These are phyloP conservation scores for Fusarium nelsonii DNA, from an alignment of 2,329 filamentous ascomycete genomes.

Conservation along the genomic window DNA sequence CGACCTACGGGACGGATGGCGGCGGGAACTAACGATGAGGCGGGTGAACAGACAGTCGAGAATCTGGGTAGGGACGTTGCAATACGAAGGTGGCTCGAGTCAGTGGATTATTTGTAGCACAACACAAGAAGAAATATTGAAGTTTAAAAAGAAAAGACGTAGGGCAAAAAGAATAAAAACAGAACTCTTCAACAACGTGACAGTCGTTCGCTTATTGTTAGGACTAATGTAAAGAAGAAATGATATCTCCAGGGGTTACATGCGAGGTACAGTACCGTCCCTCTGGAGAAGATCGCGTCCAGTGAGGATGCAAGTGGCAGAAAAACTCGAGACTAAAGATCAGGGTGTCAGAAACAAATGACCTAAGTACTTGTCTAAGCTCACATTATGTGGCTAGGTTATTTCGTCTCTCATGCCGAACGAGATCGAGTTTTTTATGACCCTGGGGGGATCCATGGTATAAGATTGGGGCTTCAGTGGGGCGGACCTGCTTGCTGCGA, in stretches of 20 bases:
- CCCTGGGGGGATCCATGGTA: background rate
- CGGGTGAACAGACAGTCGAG: slow-evolving; percentile 6
- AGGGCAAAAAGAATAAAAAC: background rate
- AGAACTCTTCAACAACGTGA: background rate
- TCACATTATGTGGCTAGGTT: no score
- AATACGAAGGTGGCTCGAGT: slow-evolving; percentile 1
- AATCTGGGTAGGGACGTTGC: background rate
- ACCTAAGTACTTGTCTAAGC: no score
- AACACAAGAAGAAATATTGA: slow-evolving; percentile 1
- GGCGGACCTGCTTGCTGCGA: slow-evolving; percentile 14
- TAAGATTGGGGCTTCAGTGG: slow-evolving; percentile 25
- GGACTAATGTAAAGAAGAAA: slow-evolving; percentile 41
- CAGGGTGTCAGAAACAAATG: no score
- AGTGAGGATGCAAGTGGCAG: background rate
- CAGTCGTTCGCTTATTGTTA: slow-evolving; percentile 16
- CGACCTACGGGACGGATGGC: slow-evolving; percentile 37
- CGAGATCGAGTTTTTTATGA: no score
- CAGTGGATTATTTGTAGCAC: background rate
- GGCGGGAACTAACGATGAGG: slow-evolving; percentile 40
- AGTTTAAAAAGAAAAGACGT: background rate
- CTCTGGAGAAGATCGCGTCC: slow-evolving; percentile 35
- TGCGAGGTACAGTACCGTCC: slow-evolving; percentile 23
- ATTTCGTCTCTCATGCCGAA: no score
- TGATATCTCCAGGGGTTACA: slow-evolving; percentile 39
- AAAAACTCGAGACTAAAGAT: no score